These are phyloP conservation scores for Tuber indicum DNA, from an alignment of 495 filamentous ascomycete genomes.

Conservation along the genomic window DNA sequence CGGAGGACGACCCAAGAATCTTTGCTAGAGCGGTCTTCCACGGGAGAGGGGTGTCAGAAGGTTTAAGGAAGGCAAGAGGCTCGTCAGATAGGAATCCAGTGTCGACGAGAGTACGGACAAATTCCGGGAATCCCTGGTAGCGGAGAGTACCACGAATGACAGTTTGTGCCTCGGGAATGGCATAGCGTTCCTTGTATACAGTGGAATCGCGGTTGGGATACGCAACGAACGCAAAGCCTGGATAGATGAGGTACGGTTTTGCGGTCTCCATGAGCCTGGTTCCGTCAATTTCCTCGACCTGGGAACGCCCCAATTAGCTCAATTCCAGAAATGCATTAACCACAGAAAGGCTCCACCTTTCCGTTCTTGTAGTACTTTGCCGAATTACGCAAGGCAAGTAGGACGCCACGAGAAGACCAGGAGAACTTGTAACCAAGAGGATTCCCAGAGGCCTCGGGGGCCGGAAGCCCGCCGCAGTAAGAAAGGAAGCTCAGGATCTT, in stretches of 20 bases:
- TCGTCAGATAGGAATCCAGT: slow-evolving; percentile 73
- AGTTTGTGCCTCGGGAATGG: slow-evolving; percentile 76
- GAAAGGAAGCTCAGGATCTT: slow-evolving; percentile 77
- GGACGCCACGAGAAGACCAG: slow-evolving; percentile 76
- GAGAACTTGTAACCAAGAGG: slow-evolving; percentile 96
- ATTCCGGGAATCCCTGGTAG: slow-evolving; percentile 81
- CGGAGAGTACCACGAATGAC: slow-evolving; percentile 70
- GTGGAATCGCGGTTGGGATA: slow-evolving; percentile 92
- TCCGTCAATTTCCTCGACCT: slow-evolving; percentile 47
- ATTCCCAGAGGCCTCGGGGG: slow-evolving; percentile 79
- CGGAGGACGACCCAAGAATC: slow-evolving; percentile 60
- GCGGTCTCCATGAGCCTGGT: slow-evolving; percentile 76
- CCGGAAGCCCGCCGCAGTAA: slow-evolving; percentile 83
- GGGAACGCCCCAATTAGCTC: neutral
- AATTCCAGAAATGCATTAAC: slow-evolving; percentile 7
- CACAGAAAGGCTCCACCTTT: slow-evolving; percentile 55
- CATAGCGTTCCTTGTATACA: slow-evolving; percentile 78
- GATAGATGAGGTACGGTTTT: slow-evolving; percentile 88
- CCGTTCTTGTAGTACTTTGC: slow-evolving; percentile 78
- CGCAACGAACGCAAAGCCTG: slow-evolving; percentile 79
- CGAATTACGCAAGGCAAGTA: slow-evolving; percentile 78
- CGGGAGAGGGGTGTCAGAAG: slow-evolving; percentile 47
- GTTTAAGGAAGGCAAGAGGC: slow-evolving; percentile 51
- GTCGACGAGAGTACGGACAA: slow-evolving; percentile 78
- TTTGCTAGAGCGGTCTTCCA: slow-evolving; percentile 80